Base-by-base conservation (phyloP, 2,329 filamentous ascomycete genomes). In the Eutypella sp. region DNA sequence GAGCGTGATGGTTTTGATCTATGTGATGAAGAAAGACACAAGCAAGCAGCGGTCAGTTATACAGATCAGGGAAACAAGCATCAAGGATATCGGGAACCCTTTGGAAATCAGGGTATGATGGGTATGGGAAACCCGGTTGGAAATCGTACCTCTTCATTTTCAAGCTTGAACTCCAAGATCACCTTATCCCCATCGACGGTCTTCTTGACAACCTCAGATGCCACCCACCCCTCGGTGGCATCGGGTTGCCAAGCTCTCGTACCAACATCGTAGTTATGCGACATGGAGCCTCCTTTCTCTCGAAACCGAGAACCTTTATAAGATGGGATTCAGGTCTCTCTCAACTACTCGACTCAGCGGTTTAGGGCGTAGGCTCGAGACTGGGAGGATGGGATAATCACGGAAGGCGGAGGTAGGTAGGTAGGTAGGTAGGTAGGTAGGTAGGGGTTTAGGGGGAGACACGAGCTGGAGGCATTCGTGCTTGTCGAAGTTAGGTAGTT, bases 231-330 rank as follows among this genome's bases (percentile, higher is more conserved):
- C 71, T 99, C 92, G 51, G 88, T 88, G 67, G 82, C 75, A 75
- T 99, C 93, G 60, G 93, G 91, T 80, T 97, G 93, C 93, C 93
- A 99, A 66, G 91, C 93, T 81, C 89, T 84, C 62, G 92, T 97
- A 65, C 92, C 93, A 65, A 96, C 82, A 78, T 97, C 91, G 74
- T 95, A 97, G 67, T 82, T 89, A 71, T 95, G 87, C 75, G 89
- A 89, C 91, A 96, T 95, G 70, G 67, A 67, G 59, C 58, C 59
- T 55, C 20, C 36, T 41, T 27, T 41, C 23, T 41, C 24, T 27
- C 23, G 15, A 31, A 31, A n/a, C 16, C 24, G 20, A n/a, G n/a
- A n/a, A n/a, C n/a, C n/a, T n/a, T n/a, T n/a, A n/a, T n/a, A n/a
- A n/a, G n/a, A n/a, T n/a, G n/a, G n/a, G n/a, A 11, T 39, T n/a